Evolutionary conservation across 768 basidiomycete genomes (phyloP).

Genomic region (Tulasnella sp.): DNA sequence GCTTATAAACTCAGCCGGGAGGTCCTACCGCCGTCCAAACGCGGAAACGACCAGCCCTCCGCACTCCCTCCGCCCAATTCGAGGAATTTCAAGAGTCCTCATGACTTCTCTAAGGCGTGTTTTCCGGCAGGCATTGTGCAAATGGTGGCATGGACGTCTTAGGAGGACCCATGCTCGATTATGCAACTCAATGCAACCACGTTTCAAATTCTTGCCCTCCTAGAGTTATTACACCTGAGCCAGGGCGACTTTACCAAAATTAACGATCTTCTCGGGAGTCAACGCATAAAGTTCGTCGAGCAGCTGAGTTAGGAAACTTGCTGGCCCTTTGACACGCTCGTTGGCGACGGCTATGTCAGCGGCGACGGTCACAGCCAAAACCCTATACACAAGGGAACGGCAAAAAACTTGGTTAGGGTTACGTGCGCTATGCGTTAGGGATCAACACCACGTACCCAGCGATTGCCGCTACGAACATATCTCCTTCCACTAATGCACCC

Average conservation of each 20-base stretch:
- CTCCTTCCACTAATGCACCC: conserved; percentile 55
- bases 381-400: conserved; percentile 30
- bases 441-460: conserved; percentile 47
- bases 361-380: conserved; percentile 53
- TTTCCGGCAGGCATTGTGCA: not conserved
- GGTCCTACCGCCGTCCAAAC: not conserved
- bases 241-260: not conserved
- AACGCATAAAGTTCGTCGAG: conserved; percentile 50
- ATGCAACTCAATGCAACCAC: not conserved
- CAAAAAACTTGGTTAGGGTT: conserved; percentile 26
- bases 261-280: conserved; percentile 15
- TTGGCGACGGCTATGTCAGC: conserved; percentile 50
- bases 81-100: not conserved
- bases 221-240: not conserved
- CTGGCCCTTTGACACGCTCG: conserved; percentile 48
- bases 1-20: not conserved
- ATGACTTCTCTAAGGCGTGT: not conserved
- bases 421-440: too few species aligned
- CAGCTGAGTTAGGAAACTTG: conserved; percentile 56
- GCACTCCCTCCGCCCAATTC: too few species aligned
- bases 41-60: not conserved
- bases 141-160: not conserved
- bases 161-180: too few species aligned
- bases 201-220: not conserved
- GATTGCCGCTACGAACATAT: conserved; percentile 68